Base-by-base conservation (phyloP, 2,329 filamentous ascomycete species). In the Stagonosporopsis chrysanthemi region DNA sequence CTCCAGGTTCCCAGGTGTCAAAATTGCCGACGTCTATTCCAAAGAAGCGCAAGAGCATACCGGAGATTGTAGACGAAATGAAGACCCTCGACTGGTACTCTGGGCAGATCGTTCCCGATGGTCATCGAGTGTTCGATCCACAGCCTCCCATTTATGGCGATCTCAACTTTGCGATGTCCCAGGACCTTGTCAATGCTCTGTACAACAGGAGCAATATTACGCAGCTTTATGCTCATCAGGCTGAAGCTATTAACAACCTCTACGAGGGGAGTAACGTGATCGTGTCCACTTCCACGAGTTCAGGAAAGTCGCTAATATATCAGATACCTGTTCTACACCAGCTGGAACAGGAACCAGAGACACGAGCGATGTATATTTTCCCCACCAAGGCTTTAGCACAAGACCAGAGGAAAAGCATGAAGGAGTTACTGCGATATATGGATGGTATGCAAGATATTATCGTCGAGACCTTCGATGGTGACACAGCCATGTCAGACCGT, bases 261-360 rank as follows among this genome's bases (percentile, higher is more conserved):
- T 84, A 94, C 53, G 85, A 89, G 3, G 94, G 92, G 0, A 85
- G 89, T 35, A 88, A 97, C 73, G 92, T 98, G 14, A 94, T 99
- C 48, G 89, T 99, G 1, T 89, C 93, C 1, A 99, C 95, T 0
- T 96, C 94, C 0, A 99, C 95, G 0, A 96, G 91, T 71, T 99
- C 95, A 1, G 95, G 95, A 11, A 99, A 99, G 76, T 97, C 92
- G 6, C 80, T 99, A n/a, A 97, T 99, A 60, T 99, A 98, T 71
- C 95, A 99, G 70, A 84, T 99, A 15, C 95, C 95, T 0, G 92
- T 99, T 41, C 79, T 99, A 11, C 88, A 96, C 71, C 90, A 91
- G 46, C 80, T 99, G 2, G 94, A 99, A 75, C 81, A 86, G 49
- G 90, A 98, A 68, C 79, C 77, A 2, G 82, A 88, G 53, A 90